Base-by-base conservation (phyloP, 2,329 filamentous ascomycete species). In the Fusarium musae region DNA sequence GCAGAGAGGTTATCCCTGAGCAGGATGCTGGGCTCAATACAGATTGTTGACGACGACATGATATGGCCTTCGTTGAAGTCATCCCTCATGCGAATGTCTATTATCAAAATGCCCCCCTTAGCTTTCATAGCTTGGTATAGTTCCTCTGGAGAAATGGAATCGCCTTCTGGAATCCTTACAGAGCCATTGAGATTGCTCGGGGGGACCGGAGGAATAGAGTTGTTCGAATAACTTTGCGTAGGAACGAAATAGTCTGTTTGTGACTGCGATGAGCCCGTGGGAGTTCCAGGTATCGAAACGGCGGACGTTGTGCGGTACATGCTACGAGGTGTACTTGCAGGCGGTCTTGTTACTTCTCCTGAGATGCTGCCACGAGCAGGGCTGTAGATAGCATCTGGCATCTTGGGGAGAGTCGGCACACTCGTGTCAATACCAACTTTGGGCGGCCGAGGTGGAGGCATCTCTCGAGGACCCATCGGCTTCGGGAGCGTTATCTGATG, bases 21-120 rank as follows among this genome's bases (percentile, higher is more conserved):
- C 15, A 92, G 88, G 49, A 97, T 89, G 30, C 85, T 87, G 6
- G 95, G 94, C 78, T 99, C 96, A 68, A 99, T 89, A 81, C 96
- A 99, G 49, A 99, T 94, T 43, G 95, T 93, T 10, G 90, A 92
- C 63, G 91, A 91, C 10, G 93, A 91, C 84, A 93, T 93, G 72
- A 99, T 95, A 79, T 99, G 96, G 0, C 96, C 96, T 53, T 92
- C 88, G 75, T 98, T 94, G 79, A 93, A 99, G 13, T 93, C 89
- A 59, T 93, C 90, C 32, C 96, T 91, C 63, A 89, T 85, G 43
- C 96, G 91, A 46, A 98, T 90, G 81, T 99, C 96, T 73, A 99
- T 94, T 30, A 98, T 81, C 17, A 99, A 84, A 30, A 98, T 87
- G 83, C 83, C 94, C 68, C 78, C 74, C 62, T 79, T 87, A 74